Percentiles rank a stretch among this genome's conserved stretches.
Conservation (phyloP, 208 protist species). For the Acanthamoeba healyi region DNA sequence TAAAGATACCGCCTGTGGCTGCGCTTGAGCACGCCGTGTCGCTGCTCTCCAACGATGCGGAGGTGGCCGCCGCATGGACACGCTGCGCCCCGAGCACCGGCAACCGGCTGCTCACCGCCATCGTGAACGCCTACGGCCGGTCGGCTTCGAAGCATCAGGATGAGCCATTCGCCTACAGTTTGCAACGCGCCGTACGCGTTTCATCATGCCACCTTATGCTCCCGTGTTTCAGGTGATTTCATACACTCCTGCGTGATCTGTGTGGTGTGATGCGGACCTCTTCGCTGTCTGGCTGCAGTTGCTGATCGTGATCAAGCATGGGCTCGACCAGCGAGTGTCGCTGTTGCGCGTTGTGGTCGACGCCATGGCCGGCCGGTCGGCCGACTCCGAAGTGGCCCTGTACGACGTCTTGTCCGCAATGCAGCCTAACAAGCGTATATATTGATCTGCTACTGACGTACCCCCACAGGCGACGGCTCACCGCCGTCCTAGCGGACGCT, state of each 20-base stretch:
- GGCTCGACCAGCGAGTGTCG: not conserved
- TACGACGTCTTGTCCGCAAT: not conserved
- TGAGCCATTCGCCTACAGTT: not conserved
- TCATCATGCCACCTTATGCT: not conserved
- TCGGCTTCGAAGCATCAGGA: no score
- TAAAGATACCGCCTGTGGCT: not conserved
- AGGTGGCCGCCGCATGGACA: not conserved
- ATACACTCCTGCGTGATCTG: not conserved
- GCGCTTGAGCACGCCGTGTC: not conserved
- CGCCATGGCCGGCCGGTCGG: not conserved
- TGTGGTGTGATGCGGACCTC: no score
- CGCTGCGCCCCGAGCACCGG: no score
- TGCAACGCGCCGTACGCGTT: not conserved
- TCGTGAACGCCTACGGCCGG: no score
- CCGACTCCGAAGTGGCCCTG: not conserved
- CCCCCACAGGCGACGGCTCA: not conserved
- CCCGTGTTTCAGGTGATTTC: no score
- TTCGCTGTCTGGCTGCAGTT: not conserved
- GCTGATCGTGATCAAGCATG: not conserved
- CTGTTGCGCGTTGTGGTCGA: not conserved
- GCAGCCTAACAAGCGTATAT: not conserved
- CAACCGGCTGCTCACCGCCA: not conserved
- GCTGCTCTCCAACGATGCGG: not conserved
- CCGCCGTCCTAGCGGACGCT: not conserved
- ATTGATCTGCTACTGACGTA: no score